phyloP scores from a whole-genome alignment of 768 basidiomycete genomes.

The Boletus patriciae region DNA sequence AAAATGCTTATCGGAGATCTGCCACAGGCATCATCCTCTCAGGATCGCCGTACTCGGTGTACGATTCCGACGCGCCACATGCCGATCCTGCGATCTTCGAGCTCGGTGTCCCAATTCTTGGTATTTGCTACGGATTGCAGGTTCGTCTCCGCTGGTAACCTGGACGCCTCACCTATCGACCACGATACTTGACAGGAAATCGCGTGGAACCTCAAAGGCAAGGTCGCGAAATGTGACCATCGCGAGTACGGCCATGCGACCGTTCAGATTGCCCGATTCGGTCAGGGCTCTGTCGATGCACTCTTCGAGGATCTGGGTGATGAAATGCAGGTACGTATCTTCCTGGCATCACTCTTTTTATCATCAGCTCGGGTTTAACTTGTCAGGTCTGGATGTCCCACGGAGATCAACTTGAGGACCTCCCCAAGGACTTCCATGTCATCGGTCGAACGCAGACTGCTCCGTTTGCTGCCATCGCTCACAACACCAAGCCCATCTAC shows the following conservation, averaged over 20 bases:
- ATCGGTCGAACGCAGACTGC: constrained; percentile 86
- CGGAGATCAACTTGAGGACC: constrained; percentile 85
- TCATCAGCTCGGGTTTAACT: neutral
- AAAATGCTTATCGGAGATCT: neutral
- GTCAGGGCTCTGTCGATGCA: constrained; percentile 58
- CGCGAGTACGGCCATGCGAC: constrained; percentile 95
- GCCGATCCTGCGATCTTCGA: constrained; percentile 91
- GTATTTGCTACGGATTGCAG: constrained; percentile 97
- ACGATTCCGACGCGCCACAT: constrained; percentile 88
- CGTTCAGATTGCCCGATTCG: constrained; percentile 68
- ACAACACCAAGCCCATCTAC: constrained; percentile 84
- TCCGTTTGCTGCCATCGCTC: constrained; percentile 91
- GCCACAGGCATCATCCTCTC: constrained; percentile 87
- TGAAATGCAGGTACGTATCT: constrained; percentile 71
- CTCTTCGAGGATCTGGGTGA: constrained; percentile 87
- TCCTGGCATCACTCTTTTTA: neutral
- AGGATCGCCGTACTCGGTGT: constrained; percentile 97
- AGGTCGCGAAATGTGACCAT: constrained; percentile 83
- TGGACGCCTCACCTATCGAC: neutral
- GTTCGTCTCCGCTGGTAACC: constrained; percentile 39
- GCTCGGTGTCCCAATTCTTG: constrained; percentile 86
- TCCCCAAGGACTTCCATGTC: constrained; percentile 81
- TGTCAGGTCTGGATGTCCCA: constrained; percentile 99
- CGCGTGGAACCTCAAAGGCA: constrained; percentile 82
- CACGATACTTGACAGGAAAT: constrained; percentile 65